phyloP scores from a whole-genome alignment of 441 rosid genomes.

The Pelargonium citronellum region DNA sequence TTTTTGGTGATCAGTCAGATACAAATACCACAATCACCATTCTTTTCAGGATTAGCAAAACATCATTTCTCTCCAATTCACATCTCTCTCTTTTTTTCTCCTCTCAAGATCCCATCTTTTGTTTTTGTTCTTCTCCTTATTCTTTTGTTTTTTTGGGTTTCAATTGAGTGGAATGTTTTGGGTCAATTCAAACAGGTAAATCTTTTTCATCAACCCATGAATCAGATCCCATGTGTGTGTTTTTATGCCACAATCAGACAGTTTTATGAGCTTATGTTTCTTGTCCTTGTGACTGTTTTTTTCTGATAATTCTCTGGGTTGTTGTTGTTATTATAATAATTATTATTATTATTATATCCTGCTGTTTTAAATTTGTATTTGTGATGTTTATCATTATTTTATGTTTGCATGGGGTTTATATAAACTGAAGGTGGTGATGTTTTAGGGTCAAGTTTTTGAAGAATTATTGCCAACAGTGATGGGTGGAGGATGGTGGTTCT shows the following conservation, averaged over 20 bases:
- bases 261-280: background rate
- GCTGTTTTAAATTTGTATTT: background rate
- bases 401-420: constrained; percentile 15
- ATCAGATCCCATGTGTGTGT: background rate
- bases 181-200: background rate
- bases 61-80: constrained; percentile 1
- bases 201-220: constrained; percentile 2
- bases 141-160: background rate
- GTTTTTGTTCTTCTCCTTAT: background rate
- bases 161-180: constrained; percentile 1
- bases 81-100: background rate
- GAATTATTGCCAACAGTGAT: constrained; percentile 7
- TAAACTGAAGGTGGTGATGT: constrained; percentile 8
- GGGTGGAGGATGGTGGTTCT: constrained; percentile 7
- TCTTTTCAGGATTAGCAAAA: constrained; percentile 15
- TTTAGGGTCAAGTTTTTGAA: constrained; percentile 9
- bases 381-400: background rate
- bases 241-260: background rate
- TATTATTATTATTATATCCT: no score
- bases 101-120: constrained; percentile 4
- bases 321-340: background rate
- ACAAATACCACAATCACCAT: constrained; percentile 1
- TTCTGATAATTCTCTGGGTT: constrained; percentile 9
- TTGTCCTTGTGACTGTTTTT: background rate
- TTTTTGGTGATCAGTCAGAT: constrained; percentile 36